Base-by-base conservation (phyloP, 345 rosid genomes). In the Alliaria petiolata region DNA sequence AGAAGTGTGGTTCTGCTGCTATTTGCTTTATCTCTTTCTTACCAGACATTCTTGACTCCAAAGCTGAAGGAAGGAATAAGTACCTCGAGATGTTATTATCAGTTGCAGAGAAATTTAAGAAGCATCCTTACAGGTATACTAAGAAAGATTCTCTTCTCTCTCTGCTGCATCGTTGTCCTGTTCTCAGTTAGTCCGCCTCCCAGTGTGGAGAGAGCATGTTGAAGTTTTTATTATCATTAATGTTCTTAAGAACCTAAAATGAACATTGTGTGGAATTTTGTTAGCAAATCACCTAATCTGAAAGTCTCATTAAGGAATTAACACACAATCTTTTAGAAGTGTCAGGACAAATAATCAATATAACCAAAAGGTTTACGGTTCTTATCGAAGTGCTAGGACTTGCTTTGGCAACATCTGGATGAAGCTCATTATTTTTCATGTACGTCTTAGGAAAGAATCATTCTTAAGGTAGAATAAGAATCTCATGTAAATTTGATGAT, bases 41-140 rank as follows among this genome's bases (percentile, higher is more conserved):
- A 53, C 99, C 99, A 4, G 97, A 95, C 65, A 92, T 95, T 80
- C 83, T 95, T 80, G 99, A 95, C 81, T 84, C 98, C 80, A 92
- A 92, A 81, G 99, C 99, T 2, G 97, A 89, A 74, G 99, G 99
- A 78, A 89, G 99, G 76, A 95, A 92, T 74, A 85, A 79, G 71
- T 92, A 95, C 78, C 79, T 95, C 49, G 71, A 88, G 75, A 88
- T 85, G 83, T 51, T 95, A 50, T 76, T 95, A 70, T 78, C 90
- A 13, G 98, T 85, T 75, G 96, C 98, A 11, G 96, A 95, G 78
- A 92, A 89, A 83, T 91, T 85, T 67, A 95, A 87, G 80, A 85
- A 81, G 74, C 87, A 86, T 70, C 99, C 98, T 68, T 95, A 89
- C 85, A 91, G 99, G 99, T 83, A 82, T 35, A 14, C 67, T 22